Evolutionary conservation across 495 filamentous ascomycete species (phyloP).

Genomic region (Xylaria intraflava): DNA sequence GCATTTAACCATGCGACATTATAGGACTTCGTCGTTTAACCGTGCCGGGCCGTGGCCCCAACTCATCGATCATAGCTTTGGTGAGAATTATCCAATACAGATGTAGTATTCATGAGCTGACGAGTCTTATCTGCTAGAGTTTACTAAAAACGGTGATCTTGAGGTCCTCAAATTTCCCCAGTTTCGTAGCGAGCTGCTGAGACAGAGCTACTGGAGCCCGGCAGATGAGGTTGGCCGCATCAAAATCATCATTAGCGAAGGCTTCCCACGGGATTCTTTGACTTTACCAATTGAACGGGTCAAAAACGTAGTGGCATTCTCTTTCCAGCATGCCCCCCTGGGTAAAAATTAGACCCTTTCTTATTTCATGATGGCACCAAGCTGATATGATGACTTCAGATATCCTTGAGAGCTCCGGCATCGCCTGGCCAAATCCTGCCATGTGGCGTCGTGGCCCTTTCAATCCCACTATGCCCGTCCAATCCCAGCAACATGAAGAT

Average conservation of each 20-base stretch:
- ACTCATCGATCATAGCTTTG: constrained; percentile 44
- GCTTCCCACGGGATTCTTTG: constrained; percentile 49
- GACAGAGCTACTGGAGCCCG: constrained; percentile 66
- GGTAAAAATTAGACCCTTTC: constrained; percentile 41
- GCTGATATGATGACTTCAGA: too few species aligned
- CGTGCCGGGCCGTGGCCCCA: constrained; percentile 55
- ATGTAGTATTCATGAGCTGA: neutral
- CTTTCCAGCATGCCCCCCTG: constrained; percentile 81
- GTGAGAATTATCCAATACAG: constrained; percentile 21
- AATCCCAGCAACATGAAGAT: constrained; percentile 35
- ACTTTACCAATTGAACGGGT: constrained; percentile 57
- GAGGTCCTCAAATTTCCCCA: constrained; percentile 63
- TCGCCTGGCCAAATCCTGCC: constrained; percentile 72
- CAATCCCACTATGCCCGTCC: constrained; percentile 31
- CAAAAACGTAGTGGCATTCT: constrained; percentile 69
- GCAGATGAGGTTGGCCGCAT: constrained; percentile 66
- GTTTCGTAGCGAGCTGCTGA: constrained; percentile 65
- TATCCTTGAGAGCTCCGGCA: constrained; percentile 66
- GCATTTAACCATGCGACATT: neutral
- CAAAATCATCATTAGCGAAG: constrained; percentile 72
- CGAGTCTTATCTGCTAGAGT: constrained; percentile 35
- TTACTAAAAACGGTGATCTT: constrained; percentile 57
- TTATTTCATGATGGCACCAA: too few species aligned
- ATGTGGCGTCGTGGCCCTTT: constrained; percentile 58
- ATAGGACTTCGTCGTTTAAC: constrained; percentile 50